These are phyloP conservation scores for Tetrahymena thermophila DNA, from an alignment of 73 alveolate genomes.

Conservation along the genomic window DNA sequence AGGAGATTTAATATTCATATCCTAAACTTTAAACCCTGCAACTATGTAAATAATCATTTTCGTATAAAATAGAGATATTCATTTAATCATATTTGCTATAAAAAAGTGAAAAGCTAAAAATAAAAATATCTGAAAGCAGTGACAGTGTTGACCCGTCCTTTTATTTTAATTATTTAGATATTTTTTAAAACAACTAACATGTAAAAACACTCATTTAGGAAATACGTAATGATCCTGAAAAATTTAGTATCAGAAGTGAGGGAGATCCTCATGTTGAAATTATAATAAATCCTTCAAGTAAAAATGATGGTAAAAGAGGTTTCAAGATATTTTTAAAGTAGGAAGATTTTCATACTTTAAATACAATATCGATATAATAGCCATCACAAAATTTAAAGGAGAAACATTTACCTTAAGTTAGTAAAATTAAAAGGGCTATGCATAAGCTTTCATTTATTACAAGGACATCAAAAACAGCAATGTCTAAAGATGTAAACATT, in stretches of 20 bases:
- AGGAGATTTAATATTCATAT: background rate
- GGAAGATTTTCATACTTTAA: background rate
- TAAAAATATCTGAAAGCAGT: background rate
- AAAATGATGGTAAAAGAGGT: background rate
- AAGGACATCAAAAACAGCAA: background rate
- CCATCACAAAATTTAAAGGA: background rate
- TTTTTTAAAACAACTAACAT: background rate
- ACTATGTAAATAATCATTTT: background rate
- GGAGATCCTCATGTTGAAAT: background rate
- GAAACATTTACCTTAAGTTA: background rate
- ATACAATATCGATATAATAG: background rate
- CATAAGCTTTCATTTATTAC: background rate
- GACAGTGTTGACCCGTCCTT: background rate
- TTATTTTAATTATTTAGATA: background rate
- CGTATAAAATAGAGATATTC: no score
- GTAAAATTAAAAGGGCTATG: background rate
- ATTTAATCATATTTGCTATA: background rate
- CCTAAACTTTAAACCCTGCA: background rate
- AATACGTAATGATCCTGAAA: background rate
- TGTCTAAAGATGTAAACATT: background rate
- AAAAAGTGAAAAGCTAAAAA: background rate
- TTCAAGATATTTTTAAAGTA: background rate
- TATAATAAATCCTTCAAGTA: background rate
- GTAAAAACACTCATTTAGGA: background rate
- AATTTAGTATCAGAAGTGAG: background rate